phyloP scores from a whole-genome alignment of 2,329 filamentous ascomycete genomes.

The Penicillium glabrum region DNA sequence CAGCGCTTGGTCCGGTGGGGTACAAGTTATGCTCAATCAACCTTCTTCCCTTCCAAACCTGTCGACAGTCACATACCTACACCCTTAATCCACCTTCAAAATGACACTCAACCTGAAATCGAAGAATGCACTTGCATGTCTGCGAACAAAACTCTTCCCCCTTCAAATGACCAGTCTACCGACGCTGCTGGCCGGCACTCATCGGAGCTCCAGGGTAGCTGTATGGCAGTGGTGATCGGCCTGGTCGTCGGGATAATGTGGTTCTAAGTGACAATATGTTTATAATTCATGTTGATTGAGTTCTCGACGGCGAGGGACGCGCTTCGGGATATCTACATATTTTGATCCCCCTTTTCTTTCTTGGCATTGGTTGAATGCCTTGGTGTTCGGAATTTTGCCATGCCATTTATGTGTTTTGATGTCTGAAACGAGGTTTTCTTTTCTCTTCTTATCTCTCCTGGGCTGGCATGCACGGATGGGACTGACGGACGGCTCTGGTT shows the following conservation, averaged over 20 bases:
- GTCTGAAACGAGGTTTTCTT: constrained; percentile 1
- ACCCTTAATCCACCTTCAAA: not conserved
- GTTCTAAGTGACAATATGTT: constrained; percentile 25
- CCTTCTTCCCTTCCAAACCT: not conserved
- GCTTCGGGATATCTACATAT: not conserved
- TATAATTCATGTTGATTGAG: not conserved
- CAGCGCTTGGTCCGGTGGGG: constrained; percentile 3
- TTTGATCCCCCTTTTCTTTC: not conserved
- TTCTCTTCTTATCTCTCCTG: not conserved
- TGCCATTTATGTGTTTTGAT: not conserved
- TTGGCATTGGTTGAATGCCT: not conserved
- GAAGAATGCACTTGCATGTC: not conserved
- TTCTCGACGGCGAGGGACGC: not conserved
- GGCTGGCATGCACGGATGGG: not conserved
- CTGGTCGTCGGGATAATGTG: constrained; percentile 38
- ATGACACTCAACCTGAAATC: not conserved
- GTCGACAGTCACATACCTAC: not conserved
- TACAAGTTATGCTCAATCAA: constrained; percentile 3
- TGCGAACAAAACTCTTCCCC: constrained; percentile 5
- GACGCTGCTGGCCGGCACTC: constrained; percentile 27
- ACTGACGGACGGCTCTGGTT: constrained; percentile 2
- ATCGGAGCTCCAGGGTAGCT: constrained; percentile 33
- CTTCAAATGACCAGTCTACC: constrained; percentile 22
- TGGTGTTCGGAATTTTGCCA: not conserved
- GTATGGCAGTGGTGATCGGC: constrained; percentile 39